Evolutionary conservation across 169 alveolate genomes (phyloP), one percentile per base, ranked within the genome.

Genomic region (Neospora caninum): DNA sequence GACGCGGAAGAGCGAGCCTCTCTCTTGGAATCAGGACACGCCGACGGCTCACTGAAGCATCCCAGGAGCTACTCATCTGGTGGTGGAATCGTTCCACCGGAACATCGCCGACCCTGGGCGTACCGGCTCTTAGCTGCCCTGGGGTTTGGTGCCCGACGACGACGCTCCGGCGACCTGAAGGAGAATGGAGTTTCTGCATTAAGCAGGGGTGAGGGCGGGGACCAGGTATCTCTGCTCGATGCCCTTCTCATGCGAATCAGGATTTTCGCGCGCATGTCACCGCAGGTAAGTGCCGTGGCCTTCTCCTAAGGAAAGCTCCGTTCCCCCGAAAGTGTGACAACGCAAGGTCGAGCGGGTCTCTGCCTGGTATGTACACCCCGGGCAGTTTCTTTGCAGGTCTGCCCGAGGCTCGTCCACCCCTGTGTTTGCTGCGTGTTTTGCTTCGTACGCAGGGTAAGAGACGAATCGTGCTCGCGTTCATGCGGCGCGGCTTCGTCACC

Each of bases 261-360:
- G 42, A 92, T 94, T 20, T 94, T 82, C 83, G 96, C 91, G 20
- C 84, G 96, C 70, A 91, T 86, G 91, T 89, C 93, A 6, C 96
- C 96, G 22, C 42, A 54, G n/a, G 94, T 80, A 22, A 45, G 89
- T 34, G 84, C 41, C 31, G 88, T 1, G 73, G 84, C 73, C 42
- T 36, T 49, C 22, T n/a, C n/a, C n/a, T 38, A 80, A 34, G 49
- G 22, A 20, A n/a, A 7, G 45, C 4, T 6, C 82, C 7, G 2
- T 34, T 34, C n/a, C 7, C 82, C 34, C 4, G 82, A 69, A 4
- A 34, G 10, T 10, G 7, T 4, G 38, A 69, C 13, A 27, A 10
- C 38, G 82, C 41, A 69, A 6, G 34, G 82, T 31, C n/a, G 38
- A 69, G n/a, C 41, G n/a, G 7, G n/a, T 20, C 13, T 4, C 82